A percentile compares a stretch with the other conserved stretches of the same genome.
These are phyloP conservation scores for Cyclotella baltica DNA, from an alignment of 108 stramenopile species.

Conservation along the genomic window DNA sequence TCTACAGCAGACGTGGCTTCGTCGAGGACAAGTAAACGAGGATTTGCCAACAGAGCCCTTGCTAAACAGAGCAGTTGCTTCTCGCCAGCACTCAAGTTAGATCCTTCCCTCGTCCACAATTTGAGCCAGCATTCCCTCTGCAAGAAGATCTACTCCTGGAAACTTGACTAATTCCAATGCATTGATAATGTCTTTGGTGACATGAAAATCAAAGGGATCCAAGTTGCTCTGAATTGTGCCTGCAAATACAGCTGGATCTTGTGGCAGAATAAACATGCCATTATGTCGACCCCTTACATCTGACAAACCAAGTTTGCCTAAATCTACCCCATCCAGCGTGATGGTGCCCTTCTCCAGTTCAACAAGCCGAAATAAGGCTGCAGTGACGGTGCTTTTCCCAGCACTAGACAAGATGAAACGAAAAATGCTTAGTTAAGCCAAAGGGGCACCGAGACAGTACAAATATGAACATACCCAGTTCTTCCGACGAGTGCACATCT, in stretches of 20 bases:
- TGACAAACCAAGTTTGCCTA: constrained; percentile 47
- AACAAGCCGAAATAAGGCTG: constrained; percentile 90
- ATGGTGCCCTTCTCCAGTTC: constrained; percentile 71
- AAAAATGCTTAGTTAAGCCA: constrained; percentile 33
- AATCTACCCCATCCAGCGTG: constrained; percentile 93
- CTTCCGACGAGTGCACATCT: constrained; percentile 81
- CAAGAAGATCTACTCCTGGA: constrained; percentile 58
- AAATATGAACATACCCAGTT: constrained; percentile 48
- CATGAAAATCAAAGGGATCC: constrained; percentile 78
- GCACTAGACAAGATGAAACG: not conserved
- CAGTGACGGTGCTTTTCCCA: constrained; percentile 87
- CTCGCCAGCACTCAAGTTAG: constrained; percentile 90
- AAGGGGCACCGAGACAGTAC: not conserved
- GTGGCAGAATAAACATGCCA: constrained; percentile 92
- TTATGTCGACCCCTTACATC: constrained; percentile 75
- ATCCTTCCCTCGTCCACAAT: constrained; percentile 82
- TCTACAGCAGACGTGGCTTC: constrained; percentile 90
- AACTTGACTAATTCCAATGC: constrained; percentile 83
- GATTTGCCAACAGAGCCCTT: constrained; percentile 82
- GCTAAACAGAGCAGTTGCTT: constrained; percentile 93
- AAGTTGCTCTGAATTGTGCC: constrained; percentile 92
- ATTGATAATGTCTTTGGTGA: constrained; percentile 72
- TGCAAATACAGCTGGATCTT: constrained; percentile 94
- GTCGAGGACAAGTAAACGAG: constrained; percentile 87
- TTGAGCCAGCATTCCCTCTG: constrained; percentile 55